Base-by-base conservation (phyloP, 2,329 filamentous ascomycete species). In the Fusarium miscanthi region DNA sequence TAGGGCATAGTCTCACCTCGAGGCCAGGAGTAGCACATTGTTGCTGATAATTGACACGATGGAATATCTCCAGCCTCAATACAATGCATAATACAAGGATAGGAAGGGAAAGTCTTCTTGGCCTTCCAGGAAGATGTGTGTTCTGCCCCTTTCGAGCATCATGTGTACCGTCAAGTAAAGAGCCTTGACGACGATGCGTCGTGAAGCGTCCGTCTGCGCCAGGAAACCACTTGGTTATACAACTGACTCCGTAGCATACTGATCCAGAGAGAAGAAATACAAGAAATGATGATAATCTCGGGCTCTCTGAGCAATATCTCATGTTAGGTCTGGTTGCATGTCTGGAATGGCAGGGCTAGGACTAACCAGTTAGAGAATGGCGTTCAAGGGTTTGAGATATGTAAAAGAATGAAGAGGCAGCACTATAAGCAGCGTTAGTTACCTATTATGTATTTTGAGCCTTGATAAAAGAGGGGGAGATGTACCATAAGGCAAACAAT, bases 21-120 rank as follows among this genome's bases (percentile, higher is more conserved):
- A 89, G 72, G 6, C 87, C 87, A 25, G 84, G 80, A 17, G 78
- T 80, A 11, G 86, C 82, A 74, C 88, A 90, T 77, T 89, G 87
- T 40, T 87, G 82, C 64, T 85, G 82, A 31, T 79, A 78, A 19
- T 85, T 82, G 3, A 87, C 83, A 37, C 78, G 80, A 57, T 87
- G 82, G 40, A 86, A 84, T 5, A 86, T 76, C 66, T 88, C 85
- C 21, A 89, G 75, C 8, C 88, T 84, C 13, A 86, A 37, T 5
- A 87, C 79, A 49, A 88, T 80, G 35, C 83, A 83, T 9, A 82
- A 43, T 13, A 87, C 78, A 21, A 89, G 75, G 17, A 82, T 77
- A 3, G 84, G 83, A 5, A 87, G 72, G 49, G 84, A 86, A 62
- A 83, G 84, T 16, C 84, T 81, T 40, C 84, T 82, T 23, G 87